Percentiles rank a stretch among this genome's conserved stretches.
These are phyloP conservation scores for Coemansia sp. DNA, from an alignment of 192 early-diverging fungal species.

Conservation along the genomic window DNA sequence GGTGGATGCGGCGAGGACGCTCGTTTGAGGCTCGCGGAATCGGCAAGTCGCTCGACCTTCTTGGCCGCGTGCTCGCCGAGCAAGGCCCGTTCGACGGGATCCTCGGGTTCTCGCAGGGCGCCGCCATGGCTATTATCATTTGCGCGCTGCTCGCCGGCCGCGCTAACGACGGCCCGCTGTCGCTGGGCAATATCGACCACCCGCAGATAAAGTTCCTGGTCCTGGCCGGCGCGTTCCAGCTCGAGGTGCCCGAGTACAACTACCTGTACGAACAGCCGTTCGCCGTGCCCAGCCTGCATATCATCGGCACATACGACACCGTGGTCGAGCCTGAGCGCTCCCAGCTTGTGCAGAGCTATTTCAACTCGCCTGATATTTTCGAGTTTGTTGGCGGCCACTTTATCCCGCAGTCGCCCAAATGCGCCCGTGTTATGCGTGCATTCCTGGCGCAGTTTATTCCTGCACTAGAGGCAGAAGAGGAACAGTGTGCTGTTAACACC, in stretches of 20 bases:
- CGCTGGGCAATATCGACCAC: conserved; percentile 25
- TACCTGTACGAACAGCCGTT: conserved; percentile 15
- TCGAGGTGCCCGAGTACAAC: conserved; percentile 26
- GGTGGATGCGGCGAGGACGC: conserved; percentile 40
- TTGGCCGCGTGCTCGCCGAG: conserved; percentile 30
- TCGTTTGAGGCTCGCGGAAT: conserved; percentile 35
- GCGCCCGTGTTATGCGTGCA: conserved; percentile 18
- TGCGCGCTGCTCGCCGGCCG: conserved; percentile 20
- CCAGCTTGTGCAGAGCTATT: conserved; percentile 8
- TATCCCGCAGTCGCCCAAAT: conserved; percentile 41
- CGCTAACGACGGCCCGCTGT: conserved; percentile 1
- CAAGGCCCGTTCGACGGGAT: conserved; percentile 51
- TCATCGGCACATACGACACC: conserved; percentile 39
- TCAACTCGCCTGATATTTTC: conserved; percentile 26
- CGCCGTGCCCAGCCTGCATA: conserved; percentile 28
- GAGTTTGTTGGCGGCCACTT: conserved; percentile 52
- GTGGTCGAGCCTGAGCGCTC: conserved; percentile 28
- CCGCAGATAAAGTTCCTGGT: conserved; percentile 41
- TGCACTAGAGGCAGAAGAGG: conserved; percentile 7
- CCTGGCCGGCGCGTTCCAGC: conserved; percentile 30
- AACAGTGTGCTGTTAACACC: neutral
- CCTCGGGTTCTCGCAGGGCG: conserved; percentile 51
- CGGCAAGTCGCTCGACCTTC: conserved; percentile 13
- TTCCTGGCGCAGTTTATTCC: conserved; percentile 38
- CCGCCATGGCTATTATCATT: conserved; percentile 23